These are phyloP conservation scores for Colletotrichum sp. DNA, from an alignment of 2,329 filamentous ascomycete species.

Conservation along the genomic window DNA sequence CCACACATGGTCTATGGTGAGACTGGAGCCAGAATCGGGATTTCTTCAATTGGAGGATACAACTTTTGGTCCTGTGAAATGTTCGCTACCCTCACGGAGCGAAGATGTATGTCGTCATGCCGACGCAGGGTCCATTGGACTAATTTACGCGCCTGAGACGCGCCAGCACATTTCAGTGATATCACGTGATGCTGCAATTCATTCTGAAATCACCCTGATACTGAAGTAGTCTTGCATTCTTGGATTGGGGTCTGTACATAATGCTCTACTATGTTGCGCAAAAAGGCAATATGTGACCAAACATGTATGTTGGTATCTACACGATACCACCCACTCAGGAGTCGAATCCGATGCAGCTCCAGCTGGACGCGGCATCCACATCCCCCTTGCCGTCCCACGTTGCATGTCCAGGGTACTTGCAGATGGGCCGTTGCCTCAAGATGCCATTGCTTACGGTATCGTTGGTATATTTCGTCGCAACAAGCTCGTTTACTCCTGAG, in stretches of 20 bases:
- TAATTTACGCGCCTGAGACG: neutral
- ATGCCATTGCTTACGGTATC: neutral
- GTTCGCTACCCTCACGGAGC: neutral
- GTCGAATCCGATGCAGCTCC: neutral
- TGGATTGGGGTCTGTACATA: neutral
- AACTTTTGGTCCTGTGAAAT: neutral
- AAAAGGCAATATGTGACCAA: neutral
- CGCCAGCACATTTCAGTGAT: neutral
- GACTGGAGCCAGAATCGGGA: neutral
- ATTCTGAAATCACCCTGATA: neutral
- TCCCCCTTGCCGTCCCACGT: neutral
- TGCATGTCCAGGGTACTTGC: neutral
- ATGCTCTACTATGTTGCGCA: neutral
- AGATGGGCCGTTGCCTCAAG: neutral
- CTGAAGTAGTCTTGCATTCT: neutral
- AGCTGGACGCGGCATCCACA: neutral
- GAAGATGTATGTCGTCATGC: neutral
- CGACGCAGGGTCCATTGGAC: neutral
- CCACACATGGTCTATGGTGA: constrained; percentile 35
- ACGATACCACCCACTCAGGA: neutral
- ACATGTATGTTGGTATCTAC: neutral
- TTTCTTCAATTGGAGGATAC: neutral
- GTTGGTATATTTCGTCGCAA: constrained; percentile 31
- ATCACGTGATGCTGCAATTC: neutral
- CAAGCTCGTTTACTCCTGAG: constrained; percentile 29